Evolutionary conservation across 1,284 basidiomycete species (phyloP), one percentile per base, ranked within the genome.

Genomic region (Rugiboletus extremiorientalis): DNA sequence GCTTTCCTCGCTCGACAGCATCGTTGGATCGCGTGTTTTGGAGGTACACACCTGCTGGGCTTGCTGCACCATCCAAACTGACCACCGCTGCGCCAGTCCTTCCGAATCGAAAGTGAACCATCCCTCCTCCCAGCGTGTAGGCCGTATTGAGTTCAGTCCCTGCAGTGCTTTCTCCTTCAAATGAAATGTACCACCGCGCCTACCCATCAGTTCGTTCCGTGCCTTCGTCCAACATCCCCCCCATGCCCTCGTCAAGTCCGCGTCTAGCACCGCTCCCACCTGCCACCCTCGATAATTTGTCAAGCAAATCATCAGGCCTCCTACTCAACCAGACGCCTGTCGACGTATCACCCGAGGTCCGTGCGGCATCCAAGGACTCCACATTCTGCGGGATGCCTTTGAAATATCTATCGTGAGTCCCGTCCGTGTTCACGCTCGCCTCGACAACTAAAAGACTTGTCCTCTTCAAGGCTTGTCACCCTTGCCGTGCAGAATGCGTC

Each of bases 401-500:
- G 65, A 86, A 85, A 81, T 85, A 85, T 56, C 73, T 85, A 25
- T 84, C 84, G 83, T 85, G 69, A 71, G 84, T 79, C 15, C 28
- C 50, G 7, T 42, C n/a, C 42, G 2, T 33, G 5, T 22, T 27
- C 42, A 22, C 14, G 0, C 2, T 36, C 46, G 0, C 47, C 34
- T 22, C 52, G 15, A 28, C 49, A 10, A 27, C 49, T 52, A 51
- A 60, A 50, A 36, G 37, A 30, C 34, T 41, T 28, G 33, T 51
- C 38, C 50, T n/a, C 34, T 36, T 15, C 54, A 65, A 96, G 93
- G 11, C 84, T 98, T 59, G 84, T 97, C 65, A 96, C 94, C 9
- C 84, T 99, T 55, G 95, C 96, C 5, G 85, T 98, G 9, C 96
- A 99, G 79, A 99, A 98, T 76, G 93, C 93, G 38, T 86, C 91